Evolutionary conservation across 2,329 filamentous ascomycete species (phyloP).

Genomic region (Nemania sp.): DNA sequence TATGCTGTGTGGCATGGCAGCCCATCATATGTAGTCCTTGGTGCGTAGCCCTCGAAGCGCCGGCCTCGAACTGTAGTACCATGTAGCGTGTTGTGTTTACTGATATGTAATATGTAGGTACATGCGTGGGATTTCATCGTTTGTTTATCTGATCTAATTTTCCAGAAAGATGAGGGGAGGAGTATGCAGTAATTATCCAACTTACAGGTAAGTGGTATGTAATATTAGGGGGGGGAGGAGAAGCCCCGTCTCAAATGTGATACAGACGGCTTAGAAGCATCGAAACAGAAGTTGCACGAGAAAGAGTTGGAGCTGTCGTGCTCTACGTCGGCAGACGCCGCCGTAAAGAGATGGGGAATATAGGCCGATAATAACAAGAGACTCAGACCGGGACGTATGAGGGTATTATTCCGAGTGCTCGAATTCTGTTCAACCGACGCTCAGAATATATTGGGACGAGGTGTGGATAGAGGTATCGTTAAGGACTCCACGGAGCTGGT

Average conservation of each 20-base stretch:
- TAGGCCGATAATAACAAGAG: not conserved
- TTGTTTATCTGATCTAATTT: constrained; percentile 25
- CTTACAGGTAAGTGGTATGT: constrained; percentile 16
- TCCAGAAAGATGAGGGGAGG: constrained; percentile 20
- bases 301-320: constrained; percentile 26
- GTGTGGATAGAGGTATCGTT: constrained; percentile 23
- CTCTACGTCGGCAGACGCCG: constrained; percentile 6
- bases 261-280: constrained; percentile 23
- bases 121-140: constrained; percentile 26
- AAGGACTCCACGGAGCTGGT: constrained; percentile 22
- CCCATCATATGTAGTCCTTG: not conserved
- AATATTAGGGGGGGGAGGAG: not conserved
- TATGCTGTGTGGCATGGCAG: constrained; percentile 8
- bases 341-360: too few species aligned
- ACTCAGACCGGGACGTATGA: constrained; percentile 7
- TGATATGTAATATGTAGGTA: constrained; percentile 25
- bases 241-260: constrained; percentile 20
- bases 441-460: constrained; percentile 2
- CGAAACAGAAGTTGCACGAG: constrained; percentile 27
- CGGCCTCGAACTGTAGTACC: not conserved
- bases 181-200: constrained; percentile 25
- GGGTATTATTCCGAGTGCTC: constrained; percentile 14
- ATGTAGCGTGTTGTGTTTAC: constrained; percentile 16
- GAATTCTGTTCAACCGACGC: constrained; percentile 15
- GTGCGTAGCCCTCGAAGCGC: too few species aligned